Evolutionary conservation across 768 basidiomycete species (phyloP).

Genomic region (Leccinellum rugosiceps): DNA sequence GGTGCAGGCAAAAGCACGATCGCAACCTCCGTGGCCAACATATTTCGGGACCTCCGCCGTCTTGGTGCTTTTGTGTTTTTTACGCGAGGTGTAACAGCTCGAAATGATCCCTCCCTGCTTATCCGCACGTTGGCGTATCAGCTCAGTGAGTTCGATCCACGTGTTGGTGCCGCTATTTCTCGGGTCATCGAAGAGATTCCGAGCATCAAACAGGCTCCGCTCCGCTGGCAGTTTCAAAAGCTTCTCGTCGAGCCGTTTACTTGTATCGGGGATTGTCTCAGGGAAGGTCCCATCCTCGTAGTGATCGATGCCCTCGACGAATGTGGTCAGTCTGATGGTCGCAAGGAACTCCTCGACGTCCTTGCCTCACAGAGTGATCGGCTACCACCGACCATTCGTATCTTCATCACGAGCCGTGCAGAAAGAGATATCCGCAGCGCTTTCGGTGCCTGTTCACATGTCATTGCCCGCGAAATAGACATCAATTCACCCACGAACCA

Average conservation of each 20-base stretch:
- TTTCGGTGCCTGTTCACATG: constrained; percentile 10
- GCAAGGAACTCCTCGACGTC: constrained; percentile 29
- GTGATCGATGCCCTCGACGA: constrained; percentile 38
- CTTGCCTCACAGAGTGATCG: constrained; percentile 22
- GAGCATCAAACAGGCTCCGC: constrained; percentile 27
- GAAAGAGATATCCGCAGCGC: constrained; percentile 26
- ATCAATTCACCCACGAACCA: constrained; percentile 25
- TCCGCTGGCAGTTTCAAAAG: constrained; percentile 33
- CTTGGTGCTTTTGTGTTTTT: constrained; percentile 38
- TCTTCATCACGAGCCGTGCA: constrained; percentile 34
- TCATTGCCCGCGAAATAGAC: constrained; percentile 23
- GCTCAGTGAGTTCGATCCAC: constrained; percentile 31
- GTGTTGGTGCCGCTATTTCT: constrained; percentile 26
- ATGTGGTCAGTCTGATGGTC: constrained; percentile 22
- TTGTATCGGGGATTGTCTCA: constrained; percentile 11
- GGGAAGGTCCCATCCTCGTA: constrained; percentile 28
- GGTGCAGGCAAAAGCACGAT: constrained; percentile 38
- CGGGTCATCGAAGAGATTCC: constrained; percentile 24
- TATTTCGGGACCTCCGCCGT: constrained; percentile 30
- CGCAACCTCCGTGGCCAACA: constrained; percentile 33
- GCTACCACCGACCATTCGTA: constrained; percentile 24
- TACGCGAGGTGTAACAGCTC: constrained; percentile 27
- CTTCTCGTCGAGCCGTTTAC: constrained; percentile 32
- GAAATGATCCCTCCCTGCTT: constrained; percentile 29
- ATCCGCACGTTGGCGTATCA: constrained; percentile 36